phyloP scores from a whole-genome alignment of 768 basidiomycete genomes.

The Hortiboletus campestris region DNA sequence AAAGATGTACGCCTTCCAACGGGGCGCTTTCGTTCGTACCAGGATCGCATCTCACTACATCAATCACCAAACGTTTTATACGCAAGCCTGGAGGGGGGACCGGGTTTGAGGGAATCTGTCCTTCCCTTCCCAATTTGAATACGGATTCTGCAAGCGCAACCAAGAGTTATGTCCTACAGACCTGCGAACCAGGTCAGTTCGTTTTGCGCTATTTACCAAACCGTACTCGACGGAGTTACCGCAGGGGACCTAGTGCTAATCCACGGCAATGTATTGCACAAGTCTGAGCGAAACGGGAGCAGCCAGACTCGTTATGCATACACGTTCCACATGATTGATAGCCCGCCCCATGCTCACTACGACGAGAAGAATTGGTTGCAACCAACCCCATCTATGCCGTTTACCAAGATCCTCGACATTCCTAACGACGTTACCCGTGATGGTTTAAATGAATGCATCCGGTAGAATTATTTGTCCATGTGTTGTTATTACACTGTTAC shows the following conservation, averaged over 20 bases:
- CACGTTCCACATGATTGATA: slow-evolving; percentile 95
- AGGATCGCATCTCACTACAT: slow-evolving; percentile 77
- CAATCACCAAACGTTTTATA: slow-evolving; percentile 83
- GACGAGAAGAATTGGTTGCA: slow-evolving; percentile 97
- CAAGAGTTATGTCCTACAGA: slow-evolving; percentile 61
- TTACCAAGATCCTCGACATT: slow-evolving; percentile 53
- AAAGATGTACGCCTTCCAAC: slow-evolving; percentile 78
- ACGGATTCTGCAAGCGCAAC: slow-evolving; percentile 9
- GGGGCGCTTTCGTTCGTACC: slow-evolving; percentile 89
- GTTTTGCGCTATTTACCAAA: not conserved
- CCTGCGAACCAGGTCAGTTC: slow-evolving; percentile 66
- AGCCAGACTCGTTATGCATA: slow-evolving; percentile 85
- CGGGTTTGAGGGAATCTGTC: slow-evolving; percentile 67
- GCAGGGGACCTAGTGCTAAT: slow-evolving; percentile 90
- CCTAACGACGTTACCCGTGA: slow-evolving; percentile 9
- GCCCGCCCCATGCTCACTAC: slow-evolving; percentile 63
- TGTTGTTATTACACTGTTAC: not conserved
- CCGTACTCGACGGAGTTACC: not conserved
- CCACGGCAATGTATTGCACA: slow-evolving; percentile 90
- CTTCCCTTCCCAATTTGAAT: slow-evolving; percentile 20
- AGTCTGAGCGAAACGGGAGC: slow-evolving; percentile 83
- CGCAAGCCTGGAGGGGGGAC: slow-evolving; percentile 76
- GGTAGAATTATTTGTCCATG: not conserved
- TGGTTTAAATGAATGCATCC: not conserved
- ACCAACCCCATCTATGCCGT: slow-evolving; percentile 81